phyloP scores from a whole-genome alignment of 2,329 filamentous ascomycete genomes.

The Colletotrichum endophyticum region DNA sequence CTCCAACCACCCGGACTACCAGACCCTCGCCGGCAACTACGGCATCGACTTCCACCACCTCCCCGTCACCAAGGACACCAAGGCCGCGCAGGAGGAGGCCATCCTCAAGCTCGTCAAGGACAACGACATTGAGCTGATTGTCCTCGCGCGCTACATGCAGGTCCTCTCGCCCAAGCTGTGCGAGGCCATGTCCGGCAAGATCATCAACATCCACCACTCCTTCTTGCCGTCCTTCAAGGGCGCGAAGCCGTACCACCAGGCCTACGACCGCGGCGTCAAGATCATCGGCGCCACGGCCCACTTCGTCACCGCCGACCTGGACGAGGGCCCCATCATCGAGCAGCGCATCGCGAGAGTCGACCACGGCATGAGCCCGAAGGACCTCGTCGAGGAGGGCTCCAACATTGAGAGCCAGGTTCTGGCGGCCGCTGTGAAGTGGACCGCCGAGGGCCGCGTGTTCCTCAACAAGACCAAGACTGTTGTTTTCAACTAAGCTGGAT shows the following conservation, averaged over 20 bases:
- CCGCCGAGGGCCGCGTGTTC: conserved; percentile 78
- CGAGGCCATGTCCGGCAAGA: conserved; percentile 79
- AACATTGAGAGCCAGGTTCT: conserved; percentile 86
- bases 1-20: conserved; percentile 81
- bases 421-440: conserved; percentile 83
- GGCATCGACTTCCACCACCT: conserved; percentile 82
- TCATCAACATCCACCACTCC: conserved; percentile 92
- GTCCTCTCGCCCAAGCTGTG: conserved; percentile 78
- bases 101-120: conserved; percentile 73
- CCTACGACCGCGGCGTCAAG: conserved; percentile 85
- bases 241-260: conserved; percentile 87
- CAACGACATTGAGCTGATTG: conserved; percentile 77
- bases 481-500: conserved; percentile 61
- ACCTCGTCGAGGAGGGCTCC: conserved; percentile 79
- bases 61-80: conserved; percentile 80
- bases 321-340: conserved; percentile 89
- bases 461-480: conserved; percentile 82
- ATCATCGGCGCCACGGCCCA: conserved; percentile 87
- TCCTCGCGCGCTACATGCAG: conserved; percentile 88
- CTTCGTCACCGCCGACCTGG: conserved; percentile 84
- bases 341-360: conserved; percentile 80
- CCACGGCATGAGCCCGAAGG: conserved; percentile 77
- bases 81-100: conserved; percentile 72
- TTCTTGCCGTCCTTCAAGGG: conserved; percentile 90
- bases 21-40: conserved; percentile 71